Conservation (phyloP, 2,329 filamentous ascomycete species). For the Neonectria ditissima region DNA sequence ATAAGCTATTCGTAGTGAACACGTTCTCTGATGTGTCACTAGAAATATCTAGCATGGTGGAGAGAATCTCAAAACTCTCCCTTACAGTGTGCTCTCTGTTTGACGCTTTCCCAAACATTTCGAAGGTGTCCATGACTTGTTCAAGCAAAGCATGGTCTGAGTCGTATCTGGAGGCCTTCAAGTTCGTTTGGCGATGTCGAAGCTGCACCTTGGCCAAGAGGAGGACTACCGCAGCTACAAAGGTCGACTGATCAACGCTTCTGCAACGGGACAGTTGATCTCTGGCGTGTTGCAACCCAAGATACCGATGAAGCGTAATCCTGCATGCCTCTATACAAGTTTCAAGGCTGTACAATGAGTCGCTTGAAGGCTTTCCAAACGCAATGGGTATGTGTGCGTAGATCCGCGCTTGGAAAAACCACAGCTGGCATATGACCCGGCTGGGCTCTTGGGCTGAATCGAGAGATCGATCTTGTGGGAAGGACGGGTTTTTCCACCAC, state of each 20-base stretch:
- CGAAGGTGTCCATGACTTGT: conserved; percentile 26
- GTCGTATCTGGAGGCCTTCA: conserved; percentile 11
- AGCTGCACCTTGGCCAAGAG: conserved; percentile 25
- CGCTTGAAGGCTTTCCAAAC: conserved; percentile 9
- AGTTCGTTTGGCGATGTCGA: not conserved
- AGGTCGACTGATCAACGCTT: conserved; percentile 24
- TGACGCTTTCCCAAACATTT: conserved; percentile 2
- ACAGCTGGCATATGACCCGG: conserved; percentile 28
- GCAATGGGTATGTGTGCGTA: conserved; percentile 25
- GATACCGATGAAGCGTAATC: conserved; percentile 26
- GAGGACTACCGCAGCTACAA: conserved; percentile 20
- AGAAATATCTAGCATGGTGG: conserved; percentile 7
- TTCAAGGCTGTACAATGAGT: conserved; percentile 14
- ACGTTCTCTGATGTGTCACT: not conserved
- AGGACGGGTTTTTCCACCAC: conserved; percentile 28
- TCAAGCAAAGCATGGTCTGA: conserved; percentile 27
- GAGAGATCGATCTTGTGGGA: conserved; percentile 20
- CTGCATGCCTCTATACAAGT: conserved; percentile 27
- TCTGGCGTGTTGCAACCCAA: conserved; percentile 24
- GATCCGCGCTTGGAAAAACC: conserved; percentile 29
- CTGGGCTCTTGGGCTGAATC: conserved; percentile 24
- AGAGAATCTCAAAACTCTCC: conserved; percentile 23
- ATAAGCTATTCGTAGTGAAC: too few relatives aligned
- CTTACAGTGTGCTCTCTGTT: conserved; percentile 20
- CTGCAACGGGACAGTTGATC: conserved; percentile 27